Base-by-base conservation (phyloP, 495 filamentous ascomycete genomes). In the Sordaria brevicollis region DNA sequence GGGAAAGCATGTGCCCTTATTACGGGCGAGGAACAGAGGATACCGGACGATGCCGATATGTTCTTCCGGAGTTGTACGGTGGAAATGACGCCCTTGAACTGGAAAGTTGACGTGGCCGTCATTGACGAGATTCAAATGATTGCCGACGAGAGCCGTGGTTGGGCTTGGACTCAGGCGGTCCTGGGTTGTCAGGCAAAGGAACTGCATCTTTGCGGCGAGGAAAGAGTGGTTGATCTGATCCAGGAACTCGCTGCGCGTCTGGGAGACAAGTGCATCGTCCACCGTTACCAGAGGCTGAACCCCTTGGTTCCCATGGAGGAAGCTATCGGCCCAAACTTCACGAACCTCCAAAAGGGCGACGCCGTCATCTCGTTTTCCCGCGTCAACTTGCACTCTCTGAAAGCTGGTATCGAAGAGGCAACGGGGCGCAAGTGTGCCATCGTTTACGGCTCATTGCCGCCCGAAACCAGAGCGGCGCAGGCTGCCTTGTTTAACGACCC, bases 51-150 rank as follows among this genome's bases (percentile, higher is more conserved):
- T 25, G 74, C 81, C 21, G 75, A 83, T 11, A 76, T 81, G 11
- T 80, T 79, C 49, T 89, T 96, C 77, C 81, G 81, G 67, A 94
- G 92, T 78, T 97, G 96, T 74, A 99, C 96, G 0, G 94, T 99
- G 11, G 96, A 99, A 78, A 99, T 99, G 96, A 87, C 93, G 43
- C 91, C 90, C 38, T 72, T 96, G 10, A 90, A 89, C 69, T 75
- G 74, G 15, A 71, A 74, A 4, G 88, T 93, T 35, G 94, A 98
- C 65, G 95, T 98, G 67, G 93, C 92, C 9, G 94, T 99, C 72
- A 92, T 99, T 68, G 94, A 99, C 75, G 94, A 99, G 81, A 98
- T 98, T 69, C 96, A 99, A 77, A 97, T 97, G 95, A 93, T 98
- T 69, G 90, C 89, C 21, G 88, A 92, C 74, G 73, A 75, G 67